Evolutionary conservation across 495 filamentous ascomycete species (phyloP).

Genomic region (Daldinia decipiens): DNA sequence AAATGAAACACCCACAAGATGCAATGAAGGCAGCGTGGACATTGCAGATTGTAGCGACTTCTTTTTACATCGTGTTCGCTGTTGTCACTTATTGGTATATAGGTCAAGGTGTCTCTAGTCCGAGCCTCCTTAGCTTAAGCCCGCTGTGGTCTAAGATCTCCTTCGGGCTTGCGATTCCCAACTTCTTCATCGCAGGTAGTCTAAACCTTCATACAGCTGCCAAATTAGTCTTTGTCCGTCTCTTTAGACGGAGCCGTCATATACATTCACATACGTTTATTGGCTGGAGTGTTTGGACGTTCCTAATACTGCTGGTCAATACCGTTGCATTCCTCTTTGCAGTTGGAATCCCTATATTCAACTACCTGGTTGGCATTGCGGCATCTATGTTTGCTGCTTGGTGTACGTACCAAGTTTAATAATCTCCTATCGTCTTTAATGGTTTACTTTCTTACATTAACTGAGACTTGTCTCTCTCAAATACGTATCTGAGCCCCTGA

Average conservation of each 20-base stretch:
- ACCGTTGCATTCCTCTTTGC: slow-evolving; percentile 71
- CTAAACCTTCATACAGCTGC: slow-evolving; percentile 67
- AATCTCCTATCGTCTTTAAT: too few relatives aligned
- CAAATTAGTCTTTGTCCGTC: slow-evolving; percentile 72
- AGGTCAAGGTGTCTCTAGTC: slow-evolving; percentile 65
- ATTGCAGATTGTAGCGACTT: slow-evolving; percentile 66
- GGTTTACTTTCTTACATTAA: too few relatives aligned
- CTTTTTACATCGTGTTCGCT: slow-evolving; percentile 67
- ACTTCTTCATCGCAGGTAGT: slow-evolving; percentile 73
- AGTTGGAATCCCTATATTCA: slow-evolving; percentile 72
- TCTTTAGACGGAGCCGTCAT: slow-evolving; percentile 57
- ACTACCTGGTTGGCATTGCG: slow-evolving; percentile 62
- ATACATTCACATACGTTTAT: slow-evolving; percentile 50
- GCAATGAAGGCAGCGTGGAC: slow-evolving; percentile 63
- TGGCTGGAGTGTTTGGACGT: slow-evolving; percentile 63
- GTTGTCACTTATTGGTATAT: slow-evolving; percentile 74
- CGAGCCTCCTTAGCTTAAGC: slow-evolving; percentile 67
- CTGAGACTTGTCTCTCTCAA: too few relatives aligned
- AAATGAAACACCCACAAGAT: slow-evolving; percentile 68
- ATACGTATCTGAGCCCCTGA: too few relatives aligned
- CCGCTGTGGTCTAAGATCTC: slow-evolving; percentile 69
- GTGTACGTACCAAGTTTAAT: slow-evolving; percentile 40
- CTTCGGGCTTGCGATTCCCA: slow-evolving; percentile 78
- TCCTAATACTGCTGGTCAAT: slow-evolving; percentile 66
- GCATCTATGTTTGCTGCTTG: slow-evolving; percentile 65